These are phyloP conservation scores for Populus hybrid DNA, from an alignment of 441 rosid genomes.

Conservation along the genomic window DNA sequence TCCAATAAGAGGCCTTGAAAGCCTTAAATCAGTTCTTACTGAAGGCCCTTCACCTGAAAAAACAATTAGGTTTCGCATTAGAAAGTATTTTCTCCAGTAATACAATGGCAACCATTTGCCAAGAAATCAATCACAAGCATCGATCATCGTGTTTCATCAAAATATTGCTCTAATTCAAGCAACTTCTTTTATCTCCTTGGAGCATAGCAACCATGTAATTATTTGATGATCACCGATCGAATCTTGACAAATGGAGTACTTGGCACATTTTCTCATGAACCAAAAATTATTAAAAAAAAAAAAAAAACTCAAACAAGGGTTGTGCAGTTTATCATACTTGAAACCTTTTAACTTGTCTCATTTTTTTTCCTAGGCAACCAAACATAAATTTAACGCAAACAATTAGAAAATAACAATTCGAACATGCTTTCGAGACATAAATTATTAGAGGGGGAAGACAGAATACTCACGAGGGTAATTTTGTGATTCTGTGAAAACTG, in stretches of 20 bases:
- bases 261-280: not conserved
- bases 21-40: slow-evolving; percentile 30
- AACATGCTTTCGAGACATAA: not conserved
- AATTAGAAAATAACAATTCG: not conserved
- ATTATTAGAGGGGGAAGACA: not conserved
- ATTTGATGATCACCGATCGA: too few relatives aligned
- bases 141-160: not conserved
- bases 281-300: too few relatives aligned
- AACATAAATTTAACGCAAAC: not conserved
- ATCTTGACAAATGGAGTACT: too few relatives aligned
- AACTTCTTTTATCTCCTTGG: not conserved
- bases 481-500: not conserved
- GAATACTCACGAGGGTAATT: slow-evolving; percentile 7
- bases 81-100: not conserved
- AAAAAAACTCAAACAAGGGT: not conserved
- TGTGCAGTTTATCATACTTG: not conserved
- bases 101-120: not conserved
- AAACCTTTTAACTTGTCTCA: not conserved
- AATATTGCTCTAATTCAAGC: too few relatives aligned
- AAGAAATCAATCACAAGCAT: not conserved
- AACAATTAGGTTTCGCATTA: not conserved
- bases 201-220: not conserved
- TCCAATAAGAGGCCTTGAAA: slow-evolving; percentile 59
- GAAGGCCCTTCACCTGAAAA: slow-evolving; percentile 30
- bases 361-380: not conserved